Conservation (phyloP, 2,329 filamentous ascomycete genomes). For the Curvularia verruculosa region DNA sequence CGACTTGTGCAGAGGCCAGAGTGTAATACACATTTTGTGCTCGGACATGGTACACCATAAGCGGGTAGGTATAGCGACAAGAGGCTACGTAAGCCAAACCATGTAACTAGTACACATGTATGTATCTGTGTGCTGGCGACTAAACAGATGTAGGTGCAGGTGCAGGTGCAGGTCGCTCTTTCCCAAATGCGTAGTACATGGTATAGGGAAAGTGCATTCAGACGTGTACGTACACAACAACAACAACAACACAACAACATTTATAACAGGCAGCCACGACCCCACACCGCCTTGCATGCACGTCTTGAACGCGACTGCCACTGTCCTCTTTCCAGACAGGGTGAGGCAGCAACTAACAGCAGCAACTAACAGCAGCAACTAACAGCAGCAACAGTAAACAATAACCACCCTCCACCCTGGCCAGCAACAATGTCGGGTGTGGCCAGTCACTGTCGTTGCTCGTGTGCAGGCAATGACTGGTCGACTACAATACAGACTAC, state of each 20-base stretch:
- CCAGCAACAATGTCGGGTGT: constrained; percentile 16
- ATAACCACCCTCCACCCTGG: background rate
- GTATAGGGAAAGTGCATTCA: background rate
- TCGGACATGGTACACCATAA: constrained; percentile 70
- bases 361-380: background rate
- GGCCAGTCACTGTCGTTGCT: constrained; percentile 22
- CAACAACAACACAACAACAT: background rate
- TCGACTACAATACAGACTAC: background rate
- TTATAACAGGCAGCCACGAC: background rate
- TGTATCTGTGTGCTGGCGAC: too few species aligned
- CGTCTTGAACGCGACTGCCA: background rate
- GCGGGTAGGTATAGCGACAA: constrained; percentile 69
- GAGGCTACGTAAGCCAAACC: constrained; percentile 64
- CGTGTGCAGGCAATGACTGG: constrained; percentile 25
- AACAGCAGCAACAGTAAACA: background rate
- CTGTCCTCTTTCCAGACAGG: too few species aligned
- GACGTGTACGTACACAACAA: background rate
- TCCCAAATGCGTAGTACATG: too few species aligned
- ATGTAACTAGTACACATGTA: too few species aligned
- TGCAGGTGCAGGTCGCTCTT: too few species aligned
- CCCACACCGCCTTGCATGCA: background rate
- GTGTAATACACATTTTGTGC: constrained; percentile 70
- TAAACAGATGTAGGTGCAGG: too few species aligned
- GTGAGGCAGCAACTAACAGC: too few species aligned
- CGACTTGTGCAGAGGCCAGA: background rate